A percentile compares a stretch with the other conserved stretches of the same genome.
phyloP scores from a whole-genome alignment of 2,329 filamentous ascomycete species.

The Pseudocercospora eumusae region DNA sequence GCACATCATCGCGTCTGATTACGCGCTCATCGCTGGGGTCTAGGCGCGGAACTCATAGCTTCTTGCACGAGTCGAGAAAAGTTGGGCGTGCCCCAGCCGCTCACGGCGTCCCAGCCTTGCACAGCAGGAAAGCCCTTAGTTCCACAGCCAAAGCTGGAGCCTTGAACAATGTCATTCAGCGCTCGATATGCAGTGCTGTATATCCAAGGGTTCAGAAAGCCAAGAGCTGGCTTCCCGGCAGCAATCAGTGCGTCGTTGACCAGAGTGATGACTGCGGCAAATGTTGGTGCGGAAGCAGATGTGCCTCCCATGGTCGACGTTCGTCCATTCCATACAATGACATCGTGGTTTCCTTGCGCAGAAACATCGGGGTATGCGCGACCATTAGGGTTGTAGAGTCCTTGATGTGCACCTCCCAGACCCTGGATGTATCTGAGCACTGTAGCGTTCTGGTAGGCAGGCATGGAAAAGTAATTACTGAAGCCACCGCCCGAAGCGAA shows the following conservation, averaged over 20 bases:
- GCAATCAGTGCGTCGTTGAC: conserved; percentile 63
- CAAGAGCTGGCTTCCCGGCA: conserved; percentile 52
- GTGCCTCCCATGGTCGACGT: conserved; percentile 48
- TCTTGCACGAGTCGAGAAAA: conserved; percentile 10
- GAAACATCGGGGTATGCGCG: conserved; percentile 52
- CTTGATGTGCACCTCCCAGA: conserved; percentile 43
- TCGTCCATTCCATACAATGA: conserved; percentile 44
- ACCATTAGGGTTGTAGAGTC: conserved; percentile 49
- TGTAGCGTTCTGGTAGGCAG: conserved; percentile 48
- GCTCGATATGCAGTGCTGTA: conserved; percentile 53
- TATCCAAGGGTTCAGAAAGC: conserved; percentile 63
- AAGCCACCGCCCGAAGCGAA: conserved; percentile 54
- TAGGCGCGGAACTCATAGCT: background rate
- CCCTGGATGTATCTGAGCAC: conserved; percentile 46
- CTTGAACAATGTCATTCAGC: conserved; percentile 52
- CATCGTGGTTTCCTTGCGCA: conserved; percentile 51
- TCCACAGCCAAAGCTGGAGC: conserved; percentile 33
- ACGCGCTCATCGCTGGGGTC: background rate
- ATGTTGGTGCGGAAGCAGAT: conserved; percentile 60
- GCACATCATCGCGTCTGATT: background rate
- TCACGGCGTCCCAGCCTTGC: conserved; percentile 39
- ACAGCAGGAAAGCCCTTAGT: conserved; percentile 35
- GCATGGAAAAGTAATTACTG: conserved; percentile 48
- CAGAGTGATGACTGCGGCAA: conserved; percentile 60
- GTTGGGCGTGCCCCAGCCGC: conserved; percentile 36